phyloP scores from a whole-genome alignment of 2,329 filamentous ascomycete species.

The Neopestalotiopsis rosae region DNA sequence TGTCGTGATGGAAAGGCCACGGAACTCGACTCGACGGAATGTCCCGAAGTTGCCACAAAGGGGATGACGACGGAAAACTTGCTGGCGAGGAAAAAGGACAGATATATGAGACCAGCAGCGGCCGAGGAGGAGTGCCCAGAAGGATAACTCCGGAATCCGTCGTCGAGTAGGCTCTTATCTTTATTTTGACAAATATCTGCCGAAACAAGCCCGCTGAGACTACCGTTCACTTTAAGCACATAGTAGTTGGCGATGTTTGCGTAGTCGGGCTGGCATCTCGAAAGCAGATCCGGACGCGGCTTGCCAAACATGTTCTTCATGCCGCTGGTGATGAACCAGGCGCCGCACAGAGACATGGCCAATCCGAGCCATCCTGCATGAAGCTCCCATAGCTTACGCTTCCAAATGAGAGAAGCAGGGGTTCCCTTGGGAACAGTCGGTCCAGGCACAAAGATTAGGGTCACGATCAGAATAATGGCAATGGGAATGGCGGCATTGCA shows the following conservation, averaged over 20 bases:
- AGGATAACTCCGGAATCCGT: conserved; percentile 86
- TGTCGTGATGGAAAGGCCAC: conserved; percentile 77
- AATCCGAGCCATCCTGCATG: conserved; percentile 87
- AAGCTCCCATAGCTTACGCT: conserved; percentile 88
- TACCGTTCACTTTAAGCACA: conserved; percentile 60
- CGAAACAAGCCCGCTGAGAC: conserved; percentile 73
- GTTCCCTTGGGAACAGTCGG: conserved; percentile 67
- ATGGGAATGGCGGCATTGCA: conserved; percentile 69
- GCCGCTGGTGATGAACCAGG: conserved; percentile 83
- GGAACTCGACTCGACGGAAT: conserved; percentile 46
- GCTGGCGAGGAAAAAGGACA: conserved; percentile 84
- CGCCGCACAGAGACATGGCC: conserved; percentile 70
- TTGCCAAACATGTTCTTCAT: conserved; percentile 80
- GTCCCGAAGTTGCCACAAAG: conserved; percentile 61
- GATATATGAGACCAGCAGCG: conserved; percentile 81
- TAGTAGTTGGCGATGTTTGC: conserved; percentile 62
- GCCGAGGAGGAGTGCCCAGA: conserved; percentile 78
- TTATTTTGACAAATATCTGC: conserved; percentile 75
- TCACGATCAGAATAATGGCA: conserved; percentile 70
- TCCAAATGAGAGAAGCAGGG: conserved; percentile 71
- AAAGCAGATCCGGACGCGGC: conserved; percentile 81
- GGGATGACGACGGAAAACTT: conserved; percentile 80
- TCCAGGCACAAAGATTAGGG: conserved; percentile 74
- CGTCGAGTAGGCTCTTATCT: conserved; percentile 66
- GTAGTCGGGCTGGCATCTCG: conserved; percentile 78